Percentiles rank a stretch among this genome's conserved stretches.
Conservation (phyloP, 495 filamentous ascomycete species). For the Annulohypoxylon bovei region DNA sequence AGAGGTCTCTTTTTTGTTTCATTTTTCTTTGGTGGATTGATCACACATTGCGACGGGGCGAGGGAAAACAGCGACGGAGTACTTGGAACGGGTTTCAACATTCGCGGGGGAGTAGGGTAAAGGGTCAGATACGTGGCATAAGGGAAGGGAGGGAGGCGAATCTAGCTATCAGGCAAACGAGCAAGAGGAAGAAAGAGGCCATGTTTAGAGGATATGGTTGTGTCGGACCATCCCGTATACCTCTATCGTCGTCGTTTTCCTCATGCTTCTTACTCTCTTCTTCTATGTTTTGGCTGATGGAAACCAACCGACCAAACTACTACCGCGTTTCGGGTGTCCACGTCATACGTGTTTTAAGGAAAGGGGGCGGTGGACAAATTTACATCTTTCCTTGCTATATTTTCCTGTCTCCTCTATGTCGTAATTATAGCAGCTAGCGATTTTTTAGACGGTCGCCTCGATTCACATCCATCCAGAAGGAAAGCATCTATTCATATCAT, state of each 20-base stretch:
- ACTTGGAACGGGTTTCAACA: conserved; percentile 28
- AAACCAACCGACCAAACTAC: conserved; percentile 6
- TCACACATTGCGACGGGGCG: conserved; percentile 21
- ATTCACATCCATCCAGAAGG: conserved; percentile 40
- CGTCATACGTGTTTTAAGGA: conserved; percentile 9
- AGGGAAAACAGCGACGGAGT: conserved; percentile 42
- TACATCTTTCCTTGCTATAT: conserved; percentile 16
- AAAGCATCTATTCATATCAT: conserved; percentile 30
- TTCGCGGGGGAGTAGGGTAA: conserved; percentile 7
- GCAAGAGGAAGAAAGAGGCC: not conserved
- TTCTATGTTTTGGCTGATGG: conserved; percentile 8
- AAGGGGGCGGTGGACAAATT: conserved; percentile 7
- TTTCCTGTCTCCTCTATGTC: conserved; percentile 21
- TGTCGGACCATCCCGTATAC: conserved; percentile 23
- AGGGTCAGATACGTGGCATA: conserved; percentile 22
- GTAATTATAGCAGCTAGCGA: conserved; percentile 38
- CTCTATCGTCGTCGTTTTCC: conserved; percentile 12
- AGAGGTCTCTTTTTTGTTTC: conserved; percentile 21
- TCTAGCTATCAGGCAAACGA: conserved; percentile 12
- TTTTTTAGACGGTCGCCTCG: conserved; percentile 41
- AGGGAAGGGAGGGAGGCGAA: conserved; percentile 17
- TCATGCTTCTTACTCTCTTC: conserved; percentile 5
- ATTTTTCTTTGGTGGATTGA: conserved; percentile 23
- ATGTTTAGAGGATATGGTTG: conserved; percentile 20
- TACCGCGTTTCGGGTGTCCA: conserved; percentile 4